A percentile compares a stretch with the other conserved stretches of the same genome.
Evolutionary conservation across 148 eudicot genomes (phyloP).

Genomic region (Camellia japonica): DNA sequence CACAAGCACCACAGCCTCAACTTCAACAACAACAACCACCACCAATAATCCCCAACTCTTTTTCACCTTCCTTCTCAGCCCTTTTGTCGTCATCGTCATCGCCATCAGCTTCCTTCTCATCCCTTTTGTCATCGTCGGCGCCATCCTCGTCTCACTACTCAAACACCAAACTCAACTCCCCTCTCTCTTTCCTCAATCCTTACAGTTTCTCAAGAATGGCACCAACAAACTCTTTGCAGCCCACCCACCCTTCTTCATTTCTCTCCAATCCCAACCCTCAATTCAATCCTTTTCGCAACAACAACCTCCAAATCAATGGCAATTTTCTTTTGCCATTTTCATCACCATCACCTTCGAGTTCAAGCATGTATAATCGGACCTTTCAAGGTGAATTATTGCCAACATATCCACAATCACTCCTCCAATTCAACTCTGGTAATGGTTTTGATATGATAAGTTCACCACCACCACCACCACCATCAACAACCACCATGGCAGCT

Average conservation of each 20-base stretch:
- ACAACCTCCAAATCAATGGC: neutral
- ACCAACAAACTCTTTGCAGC: slow-evolving; percentile 16
- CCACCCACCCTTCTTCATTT: slow-evolving; percentile 19
- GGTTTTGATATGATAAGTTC: too few relatives aligned
- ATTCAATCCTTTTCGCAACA: neutral
- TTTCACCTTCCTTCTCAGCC: slow-evolving; percentile 13
- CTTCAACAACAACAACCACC: neutral
- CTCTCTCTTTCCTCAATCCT: slow-evolving; percentile 20
- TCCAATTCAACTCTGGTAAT: too few relatives aligned
- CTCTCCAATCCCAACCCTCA: slow-evolving; percentile 20
- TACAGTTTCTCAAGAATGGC: slow-evolving; percentile 27
- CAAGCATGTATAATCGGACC: neutral
- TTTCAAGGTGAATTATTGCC: neutral
- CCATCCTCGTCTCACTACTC: slow-evolving; percentile 10
- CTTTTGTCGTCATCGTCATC: slow-evolving; percentile 25
- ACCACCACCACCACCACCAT: too few relatives aligned
- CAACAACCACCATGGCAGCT: neutral
- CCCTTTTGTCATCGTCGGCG: slow-evolving; percentile 22
- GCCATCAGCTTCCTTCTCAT: slow-evolving; percentile 11
- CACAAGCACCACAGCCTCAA: neutral
- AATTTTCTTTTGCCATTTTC: slow-evolving; percentile 11
- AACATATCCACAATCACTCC: neutral
- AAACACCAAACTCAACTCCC: slow-evolving; percentile 21
- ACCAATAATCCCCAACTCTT: slow-evolving; percentile 5
- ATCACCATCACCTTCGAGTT: neutral